Percentiles rank a stretch among this genome's conserved stretches.
Evolutionary conservation across 2,329 filamentous ascomycete species (phyloP).

Genomic region (Paraconiothyrium brasiliense): DNA sequence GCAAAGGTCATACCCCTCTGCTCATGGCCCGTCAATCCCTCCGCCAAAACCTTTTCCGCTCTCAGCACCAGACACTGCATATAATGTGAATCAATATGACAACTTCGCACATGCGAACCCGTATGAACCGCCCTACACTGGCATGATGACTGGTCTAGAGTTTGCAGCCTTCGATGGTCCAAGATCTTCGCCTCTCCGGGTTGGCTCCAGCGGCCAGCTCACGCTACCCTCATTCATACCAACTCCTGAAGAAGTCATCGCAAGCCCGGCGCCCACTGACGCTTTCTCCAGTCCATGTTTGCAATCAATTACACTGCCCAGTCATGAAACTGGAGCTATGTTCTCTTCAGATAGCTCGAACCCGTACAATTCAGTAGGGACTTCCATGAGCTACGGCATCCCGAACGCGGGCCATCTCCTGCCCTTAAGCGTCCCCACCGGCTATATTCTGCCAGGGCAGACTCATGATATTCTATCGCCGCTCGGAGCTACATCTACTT

Average conservation of each 20-base stretch:
- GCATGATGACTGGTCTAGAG: constrained; percentile 9
- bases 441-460: neutral
- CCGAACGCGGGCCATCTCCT: constrained; percentile 1
- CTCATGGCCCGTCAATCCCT: constrained; percentile 1
- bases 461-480: constrained; percentile 5
- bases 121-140: constrained; percentile 15
- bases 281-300: constrained; percentile 11
- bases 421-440: neutral
- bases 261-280: neutral
- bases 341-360: neutral
- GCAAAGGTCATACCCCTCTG: constrained; percentile 5
- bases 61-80: neutral
- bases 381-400: constrained; percentile 7
- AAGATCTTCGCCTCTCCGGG: neutral
- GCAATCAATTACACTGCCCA: neutral
- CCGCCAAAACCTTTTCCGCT: neutral
- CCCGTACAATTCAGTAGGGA: constrained; percentile 9
- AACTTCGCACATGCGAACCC: constrained; percentile 9
- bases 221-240: neutral
- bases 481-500: neutral
- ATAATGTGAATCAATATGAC: constrained; percentile 19
- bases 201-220: neutral
- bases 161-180: constrained; percentile 1
- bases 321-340: neutral
- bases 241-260: neutral